Percentiles rank a stretch among this genome's conserved stretches.
These are phyloP conservation scores for Trametes polyzona DNA, from an alignment of 1,284 basidiomycete genomes.

Conservation along the genomic window DNA sequence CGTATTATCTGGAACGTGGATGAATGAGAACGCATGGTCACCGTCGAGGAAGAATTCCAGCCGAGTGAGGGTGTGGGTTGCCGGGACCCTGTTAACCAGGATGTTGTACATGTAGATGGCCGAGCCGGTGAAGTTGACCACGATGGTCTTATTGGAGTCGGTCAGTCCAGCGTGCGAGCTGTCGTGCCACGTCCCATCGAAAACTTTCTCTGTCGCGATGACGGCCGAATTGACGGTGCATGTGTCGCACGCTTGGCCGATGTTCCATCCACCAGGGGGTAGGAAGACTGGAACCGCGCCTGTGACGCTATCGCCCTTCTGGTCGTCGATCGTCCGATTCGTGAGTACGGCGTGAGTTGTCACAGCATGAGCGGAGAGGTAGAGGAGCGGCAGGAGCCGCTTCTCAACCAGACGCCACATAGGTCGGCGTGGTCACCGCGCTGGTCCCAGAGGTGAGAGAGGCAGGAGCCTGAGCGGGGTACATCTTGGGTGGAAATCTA, in stretches of 20 bases:
- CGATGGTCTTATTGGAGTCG: neutral
- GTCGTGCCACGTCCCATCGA: slow-evolving; percentile 19
- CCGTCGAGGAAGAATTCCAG: slow-evolving; percentile 13
- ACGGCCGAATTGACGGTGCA: slow-evolving; percentile 4
- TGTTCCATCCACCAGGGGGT: slow-evolving; percentile 5
- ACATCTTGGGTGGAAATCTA: too few relatives aligned
- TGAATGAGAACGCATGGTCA: neutral
- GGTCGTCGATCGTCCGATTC: slow-evolving; percentile 21
- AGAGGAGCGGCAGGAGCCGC: neutral
- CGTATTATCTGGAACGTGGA: neutral
- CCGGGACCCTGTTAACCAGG: neutral
- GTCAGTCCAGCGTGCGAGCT: neutral
- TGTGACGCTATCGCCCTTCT: slow-evolving; percentile 6
- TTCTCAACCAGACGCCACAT: neutral
- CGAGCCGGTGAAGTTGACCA: slow-evolving; percentile 9
- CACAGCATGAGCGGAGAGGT: too few relatives aligned
- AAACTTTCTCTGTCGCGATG: neutral
- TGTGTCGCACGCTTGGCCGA: neutral
- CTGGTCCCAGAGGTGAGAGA: neutral
- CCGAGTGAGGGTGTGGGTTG: neutral
- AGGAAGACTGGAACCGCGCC: slow-evolving; percentile 9
- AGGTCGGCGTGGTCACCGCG: too few relatives aligned
- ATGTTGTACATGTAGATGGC: slow-evolving; percentile 18
- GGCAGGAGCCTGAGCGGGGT: neutral
- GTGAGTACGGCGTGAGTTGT: neutral